Evolutionary conservation across 768 basidiomycete species (phyloP).

Genomic region (Suillus fuscotomentosus): DNA sequence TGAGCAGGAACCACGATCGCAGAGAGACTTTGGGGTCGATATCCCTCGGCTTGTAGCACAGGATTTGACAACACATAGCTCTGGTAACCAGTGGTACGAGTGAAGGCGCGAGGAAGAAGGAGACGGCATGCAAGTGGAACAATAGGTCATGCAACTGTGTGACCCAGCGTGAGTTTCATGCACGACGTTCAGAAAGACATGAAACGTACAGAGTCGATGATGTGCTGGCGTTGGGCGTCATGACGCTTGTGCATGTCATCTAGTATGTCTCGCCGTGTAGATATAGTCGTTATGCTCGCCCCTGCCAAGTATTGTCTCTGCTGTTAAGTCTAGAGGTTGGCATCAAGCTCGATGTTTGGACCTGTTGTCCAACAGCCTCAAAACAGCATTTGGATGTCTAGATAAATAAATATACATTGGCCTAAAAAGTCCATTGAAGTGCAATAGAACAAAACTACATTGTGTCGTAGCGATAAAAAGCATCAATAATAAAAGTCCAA

Average conservation of each 20-base stretch:
- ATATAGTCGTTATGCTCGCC: not conserved
- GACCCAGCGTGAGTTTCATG: slow-evolving; percentile 8
- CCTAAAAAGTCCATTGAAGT: not conserved
- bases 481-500: not conserved
- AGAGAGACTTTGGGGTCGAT: slow-evolving; percentile 63
- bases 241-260: slow-evolving; percentile 59
- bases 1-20: slow-evolving; percentile 62
- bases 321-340: not conserved
- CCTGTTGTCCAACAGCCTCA: slow-evolving; percentile 19
- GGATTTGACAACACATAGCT: slow-evolving; percentile 54
- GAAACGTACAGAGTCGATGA: slow-evolving; percentile 60
- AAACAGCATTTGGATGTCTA: not conserved
- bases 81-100: slow-evolving; percentile 42
- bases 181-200: slow-evolving; percentile 7
- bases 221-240: slow-evolving; percentile 68
- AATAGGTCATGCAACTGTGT: slow-evolving; percentile 65
- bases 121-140: slow-evolving; percentile 72
- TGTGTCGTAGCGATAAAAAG: slow-evolving; percentile 2
- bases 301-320: not conserved
- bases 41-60: slow-evolving; percentile 67
- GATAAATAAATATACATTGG: not conserved
- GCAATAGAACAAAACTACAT: not conserved
- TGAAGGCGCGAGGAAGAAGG: slow-evolving; percentile 75
- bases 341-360: slow-evolving; percentile 23
- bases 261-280: slow-evolving; percentile 17